A percentile compares a stretch with the other conserved stretches of the same genome.
Conservation (phyloP, 2,329 filamentous ascomycete species). For the Epichloe bromicola region DNA sequence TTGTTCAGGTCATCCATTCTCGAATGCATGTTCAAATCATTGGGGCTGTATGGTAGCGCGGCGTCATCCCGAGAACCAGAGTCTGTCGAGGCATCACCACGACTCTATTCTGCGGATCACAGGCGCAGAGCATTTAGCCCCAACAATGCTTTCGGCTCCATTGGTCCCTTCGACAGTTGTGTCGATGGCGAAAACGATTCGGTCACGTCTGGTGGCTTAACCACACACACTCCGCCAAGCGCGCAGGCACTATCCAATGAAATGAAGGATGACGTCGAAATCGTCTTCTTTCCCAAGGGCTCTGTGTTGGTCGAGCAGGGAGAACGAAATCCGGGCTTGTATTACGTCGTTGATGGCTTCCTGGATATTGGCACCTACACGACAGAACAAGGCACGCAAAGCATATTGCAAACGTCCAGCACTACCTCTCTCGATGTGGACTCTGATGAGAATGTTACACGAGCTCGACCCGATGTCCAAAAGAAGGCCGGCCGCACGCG, state of each 20-base stretch:
- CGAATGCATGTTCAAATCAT: constrained; percentile 89
- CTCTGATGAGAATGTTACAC: background rate
- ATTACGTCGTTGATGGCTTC: constrained; percentile 96
- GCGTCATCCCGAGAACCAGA: constrained; percentile 52
- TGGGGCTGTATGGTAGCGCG: constrained; percentile 63
- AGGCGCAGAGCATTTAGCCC: constrained; percentile 56
- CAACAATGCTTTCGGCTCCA: constrained; percentile 74
- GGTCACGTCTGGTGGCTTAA: constrained; percentile 56
- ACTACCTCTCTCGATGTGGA: constrained; percentile 10
- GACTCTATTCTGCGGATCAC: constrained; percentile 72
- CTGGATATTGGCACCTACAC: constrained; percentile 77
- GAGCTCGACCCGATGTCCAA: constrained; percentile 8
- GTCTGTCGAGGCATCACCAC: constrained; percentile 76
- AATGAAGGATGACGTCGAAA: constrained; percentile 83
- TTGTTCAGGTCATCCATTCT: constrained; percentile 82
- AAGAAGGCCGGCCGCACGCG: constrained; percentile 30
- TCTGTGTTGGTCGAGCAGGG: constrained; percentile 93
- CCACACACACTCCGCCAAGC: constrained; percentile 47
- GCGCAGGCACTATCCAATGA: constrained; percentile 59
- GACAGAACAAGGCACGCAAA: constrained; percentile 17
- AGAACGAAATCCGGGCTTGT: constrained; percentile 88
- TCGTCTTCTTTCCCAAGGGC: constrained; percentile 92
- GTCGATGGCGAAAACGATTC: constrained; percentile 80
- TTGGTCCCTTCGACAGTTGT: constrained; percentile 65
- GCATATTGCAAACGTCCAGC: constrained; percentile 18